These are phyloP conservation scores for Dictyostelium firmibasis DNA, from an alignment of 78 protist species.

Conservation along the genomic window DNA sequence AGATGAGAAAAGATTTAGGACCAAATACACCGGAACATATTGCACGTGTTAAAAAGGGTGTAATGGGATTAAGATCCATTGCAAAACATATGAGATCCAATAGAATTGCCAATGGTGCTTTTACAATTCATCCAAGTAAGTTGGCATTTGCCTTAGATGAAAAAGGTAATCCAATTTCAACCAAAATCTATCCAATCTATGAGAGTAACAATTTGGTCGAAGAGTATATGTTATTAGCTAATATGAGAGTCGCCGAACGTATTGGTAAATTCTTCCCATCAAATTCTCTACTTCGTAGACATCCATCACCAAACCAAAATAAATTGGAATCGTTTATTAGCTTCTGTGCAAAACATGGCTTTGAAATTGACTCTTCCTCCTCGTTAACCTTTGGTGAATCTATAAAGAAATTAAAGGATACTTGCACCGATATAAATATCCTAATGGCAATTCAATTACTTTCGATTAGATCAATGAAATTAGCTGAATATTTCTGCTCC, in stretches of 20 bases:
- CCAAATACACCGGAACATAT: slow-evolving; percentile 51
- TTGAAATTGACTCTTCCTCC: slow-evolving; percentile 7
- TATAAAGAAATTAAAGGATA: background rate
- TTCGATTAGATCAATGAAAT: slow-evolving; percentile 93
- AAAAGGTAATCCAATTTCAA: slow-evolving; percentile 82
- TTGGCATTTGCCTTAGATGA: slow-evolving; percentile 84
- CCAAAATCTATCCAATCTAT: slow-evolving; percentile 60
- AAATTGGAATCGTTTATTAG: slow-evolving; percentile 19
- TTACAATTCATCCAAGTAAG: slow-evolving; percentile 75
- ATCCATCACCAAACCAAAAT: slow-evolving; percentile 85
- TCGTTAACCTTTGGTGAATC: slow-evolving; percentile 52
- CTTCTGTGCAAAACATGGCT: slow-evolving; percentile 50
- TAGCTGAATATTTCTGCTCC: slow-evolving; percentile 92
- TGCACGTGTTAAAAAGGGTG: background rate
- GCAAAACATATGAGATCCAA: slow-evolving; percentile 36
- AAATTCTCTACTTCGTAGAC: slow-evolving; percentile 91
- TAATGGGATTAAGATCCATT: slow-evolving; percentile 37
- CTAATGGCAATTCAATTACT: slow-evolving; percentile 62
- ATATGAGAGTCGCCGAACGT: slow-evolving; percentile 90
- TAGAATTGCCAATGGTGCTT: slow-evolving; percentile 73
- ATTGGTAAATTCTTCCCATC: slow-evolving; percentile 82
- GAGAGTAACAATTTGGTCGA: slow-evolving; percentile 89
- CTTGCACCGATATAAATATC: background rate
- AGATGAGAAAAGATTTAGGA: slow-evolving; percentile 14
- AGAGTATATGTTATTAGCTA: slow-evolving; percentile 98